phyloP scores from a whole-genome alignment of 768 basidiomycete species.

The Boletus insuetus region DNA sequence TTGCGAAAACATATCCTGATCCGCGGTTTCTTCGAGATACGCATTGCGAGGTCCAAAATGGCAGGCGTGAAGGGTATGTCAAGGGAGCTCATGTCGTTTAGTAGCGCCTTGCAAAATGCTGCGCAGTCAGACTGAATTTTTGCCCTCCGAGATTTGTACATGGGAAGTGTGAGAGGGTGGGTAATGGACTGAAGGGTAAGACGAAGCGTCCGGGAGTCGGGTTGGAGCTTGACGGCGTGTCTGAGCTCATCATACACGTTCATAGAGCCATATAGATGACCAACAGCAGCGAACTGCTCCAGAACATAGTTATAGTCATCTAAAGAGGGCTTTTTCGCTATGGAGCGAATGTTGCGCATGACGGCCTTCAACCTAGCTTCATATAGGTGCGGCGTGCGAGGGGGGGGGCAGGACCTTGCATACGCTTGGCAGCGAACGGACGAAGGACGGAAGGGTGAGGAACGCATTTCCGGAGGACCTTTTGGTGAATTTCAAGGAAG shows the following conservation, averaged over 20 bases:
- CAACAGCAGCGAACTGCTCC: conserved; percentile 71
- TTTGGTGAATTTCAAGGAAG: conserved; percentile 72
- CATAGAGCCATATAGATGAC: conserved; percentile 60
- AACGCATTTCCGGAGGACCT: conserved; percentile 66
- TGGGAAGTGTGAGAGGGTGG: conserved; percentile 62
- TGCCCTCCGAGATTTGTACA: conserved; percentile 36
- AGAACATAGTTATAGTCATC: conserved; percentile 77
- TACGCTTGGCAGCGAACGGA: conserved; percentile 38
- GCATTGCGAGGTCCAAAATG: conserved; percentile 64
- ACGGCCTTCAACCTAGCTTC: conserved; percentile 67
- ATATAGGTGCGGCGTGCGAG: conserved; percentile 48
- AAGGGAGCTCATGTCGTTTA: conserved; percentile 55
- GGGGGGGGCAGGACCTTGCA: conserved; percentile 38
- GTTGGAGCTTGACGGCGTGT: conserved; percentile 39
- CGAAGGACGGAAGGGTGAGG: conserved; percentile 47
- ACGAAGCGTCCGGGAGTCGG: conserved; percentile 55
- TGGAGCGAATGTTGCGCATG: conserved; percentile 64
- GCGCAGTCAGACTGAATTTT: conserved; percentile 42
- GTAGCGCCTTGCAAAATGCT: conserved; percentile 46
- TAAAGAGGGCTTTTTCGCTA: conserved; percentile 40
- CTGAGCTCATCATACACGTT: conserved; percentile 61
- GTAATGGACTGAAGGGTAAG: conserved; percentile 69
- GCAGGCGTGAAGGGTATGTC: conserved; percentile 51
- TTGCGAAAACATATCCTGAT: conserved; percentile 52
- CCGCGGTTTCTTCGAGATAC: conserved; percentile 64